Percentiles rank a stretch among this genome's conserved stretches.
Conservation (phyloP, 208 protist genomes). For the Crithidia expoeki region DNA sequence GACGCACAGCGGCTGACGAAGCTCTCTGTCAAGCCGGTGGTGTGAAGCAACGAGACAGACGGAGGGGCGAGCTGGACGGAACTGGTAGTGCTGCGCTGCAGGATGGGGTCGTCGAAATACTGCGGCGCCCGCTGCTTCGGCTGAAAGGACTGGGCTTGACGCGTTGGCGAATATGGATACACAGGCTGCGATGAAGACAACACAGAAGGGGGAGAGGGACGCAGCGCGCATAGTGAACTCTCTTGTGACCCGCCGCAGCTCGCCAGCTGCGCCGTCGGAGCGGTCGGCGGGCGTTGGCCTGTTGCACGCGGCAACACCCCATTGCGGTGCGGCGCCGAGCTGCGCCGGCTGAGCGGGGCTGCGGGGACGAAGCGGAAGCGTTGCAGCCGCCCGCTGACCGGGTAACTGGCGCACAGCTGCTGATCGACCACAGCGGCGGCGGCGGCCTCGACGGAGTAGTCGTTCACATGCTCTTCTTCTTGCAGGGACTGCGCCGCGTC, state of each 20-base stretch:
- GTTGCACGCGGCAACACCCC: not conserved
- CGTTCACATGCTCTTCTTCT: slow-evolving; percentile 2
- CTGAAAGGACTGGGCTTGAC: not conserved
- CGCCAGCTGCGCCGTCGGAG: not conserved
- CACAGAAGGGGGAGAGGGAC: not conserved
- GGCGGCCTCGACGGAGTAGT: not conserved
- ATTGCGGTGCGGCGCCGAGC: slow-evolving; percentile 5
- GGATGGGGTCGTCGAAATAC: slow-evolving; percentile 17
- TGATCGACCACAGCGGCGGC: not conserved
- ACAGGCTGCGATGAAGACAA: not conserved
- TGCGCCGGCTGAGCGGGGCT: not conserved
- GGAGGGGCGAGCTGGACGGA: slow-evolving; percentile 4
- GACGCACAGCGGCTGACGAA: slow-evolving; percentile 3
- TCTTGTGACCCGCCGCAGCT: slow-evolving; percentile 3
- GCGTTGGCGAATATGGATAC: slow-evolving; percentile 4
- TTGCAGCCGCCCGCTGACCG: not conserved
- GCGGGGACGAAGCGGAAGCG: slow-evolving; percentile 4
- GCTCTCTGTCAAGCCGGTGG: slow-evolving; percentile 11
- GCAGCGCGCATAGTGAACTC: not conserved
- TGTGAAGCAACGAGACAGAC: slow-evolving; percentile 3
- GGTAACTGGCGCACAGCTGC: slow-evolving; percentile 10
- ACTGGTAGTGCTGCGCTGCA: slow-evolving; percentile 14
- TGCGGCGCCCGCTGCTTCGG: slow-evolving; percentile 8
- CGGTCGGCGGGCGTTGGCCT: not conserved
- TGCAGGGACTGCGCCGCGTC: not conserved